These are phyloP conservation scores for Metschnikowia lunata DNA, from an alignment of 805 yeast species.

Conservation along the genomic window DNA sequence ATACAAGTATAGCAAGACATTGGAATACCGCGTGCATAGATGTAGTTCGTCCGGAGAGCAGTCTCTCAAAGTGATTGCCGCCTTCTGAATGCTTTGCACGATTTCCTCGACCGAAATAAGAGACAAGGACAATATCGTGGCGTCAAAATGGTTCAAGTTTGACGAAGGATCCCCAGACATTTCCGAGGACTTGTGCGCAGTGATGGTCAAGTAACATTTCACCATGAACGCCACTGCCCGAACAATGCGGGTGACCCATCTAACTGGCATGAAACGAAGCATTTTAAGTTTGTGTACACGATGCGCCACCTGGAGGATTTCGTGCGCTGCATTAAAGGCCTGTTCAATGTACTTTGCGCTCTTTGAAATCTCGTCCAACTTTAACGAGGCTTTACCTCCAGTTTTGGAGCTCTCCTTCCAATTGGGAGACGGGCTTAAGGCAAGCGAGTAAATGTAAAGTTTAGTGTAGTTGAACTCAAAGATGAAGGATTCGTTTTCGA, in stretches of 20 bases:
- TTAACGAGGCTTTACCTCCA: slow-evolving; percentile 28
- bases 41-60: slow-evolving; percentile 90
- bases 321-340: slow-evolving; percentile 82
- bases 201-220: slow-evolving; percentile 70
- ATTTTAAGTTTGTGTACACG: slow-evolving; percentile 61
- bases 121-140: slow-evolving; percentile 53
- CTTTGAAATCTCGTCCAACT: slow-evolving; percentile 64
- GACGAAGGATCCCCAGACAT: slow-evolving; percentile 13
- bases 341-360: slow-evolving; percentile 74
- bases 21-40: slow-evolving; percentile 73
- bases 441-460: slow-evolving; percentile 78
- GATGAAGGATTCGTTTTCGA: slow-evolving; percentile 68
- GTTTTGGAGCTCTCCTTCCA: slow-evolving; percentile 8
- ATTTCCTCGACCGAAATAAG: slow-evolving; percentile 71
- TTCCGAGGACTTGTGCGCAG: slow-evolving; percentile 38
- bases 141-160: slow-evolving; percentile 32
- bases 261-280: slow-evolving; percentile 79
- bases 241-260: slow-evolving; percentile 84
- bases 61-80: slow-evolving; percentile 71
- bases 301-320: slow-evolving; percentile 64
- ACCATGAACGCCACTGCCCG: slow-evolving; percentile 88
- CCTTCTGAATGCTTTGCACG: slow-evolving; percentile 58
- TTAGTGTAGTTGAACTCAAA: slow-evolving; percentile 84
- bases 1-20: slow-evolving; percentile 69
- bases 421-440: slow-evolving; percentile 47